Evolutionary conservation across 495 filamentous ascomycete genomes (phyloP).

Genomic region (Sphaerosporella brunnea): DNA sequence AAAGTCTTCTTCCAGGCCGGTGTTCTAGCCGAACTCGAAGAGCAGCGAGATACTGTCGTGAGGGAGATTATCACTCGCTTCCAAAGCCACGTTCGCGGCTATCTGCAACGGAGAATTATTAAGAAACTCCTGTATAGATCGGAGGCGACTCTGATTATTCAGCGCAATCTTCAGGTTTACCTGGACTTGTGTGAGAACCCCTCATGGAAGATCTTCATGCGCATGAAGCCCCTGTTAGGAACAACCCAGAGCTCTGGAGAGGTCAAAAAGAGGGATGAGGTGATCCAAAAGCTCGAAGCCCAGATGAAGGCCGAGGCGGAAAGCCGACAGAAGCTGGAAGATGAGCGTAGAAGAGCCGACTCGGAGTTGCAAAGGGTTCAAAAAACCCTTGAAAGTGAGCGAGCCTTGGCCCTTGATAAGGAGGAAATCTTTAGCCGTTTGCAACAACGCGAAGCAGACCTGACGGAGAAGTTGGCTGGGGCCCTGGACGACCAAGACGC

Average conservation of each 20-base stretch:
- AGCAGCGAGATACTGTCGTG: constrained; percentile 80
- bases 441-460: constrained; percentile 72
- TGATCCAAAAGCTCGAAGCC: constrained; percentile 66
- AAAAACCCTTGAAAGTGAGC: constrained; percentile 84
- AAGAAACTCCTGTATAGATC: constrained; percentile 86
- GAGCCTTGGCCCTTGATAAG: constrained; percentile 85
- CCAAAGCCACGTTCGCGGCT: constrained; percentile 79
- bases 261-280: constrained; percentile 84
- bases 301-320: constrained; percentile 62
- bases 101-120: constrained; percentile 67
- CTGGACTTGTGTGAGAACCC: constrained; percentile 74
- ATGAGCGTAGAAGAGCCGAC: constrained; percentile 76
- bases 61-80: constrained; percentile 86
- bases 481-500: constrained; percentile 91
- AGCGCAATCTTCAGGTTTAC: constrained; percentile 80
- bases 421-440: constrained; percentile 95
- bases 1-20: constrained; percentile 98
- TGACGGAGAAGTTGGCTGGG: constrained; percentile 77
- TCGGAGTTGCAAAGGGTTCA: constrained; percentile 75
- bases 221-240: constrained; percentile 86
- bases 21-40: constrained; percentile 90
- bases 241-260: constrained; percentile 68
- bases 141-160: constrained; percentile 87
- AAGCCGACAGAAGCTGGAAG: constrained; percentile 67
- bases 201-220: constrained; percentile 93